phyloP scores from a whole-genome alignment of 306 rosid species.

The Citrullus amarus region DNA sequence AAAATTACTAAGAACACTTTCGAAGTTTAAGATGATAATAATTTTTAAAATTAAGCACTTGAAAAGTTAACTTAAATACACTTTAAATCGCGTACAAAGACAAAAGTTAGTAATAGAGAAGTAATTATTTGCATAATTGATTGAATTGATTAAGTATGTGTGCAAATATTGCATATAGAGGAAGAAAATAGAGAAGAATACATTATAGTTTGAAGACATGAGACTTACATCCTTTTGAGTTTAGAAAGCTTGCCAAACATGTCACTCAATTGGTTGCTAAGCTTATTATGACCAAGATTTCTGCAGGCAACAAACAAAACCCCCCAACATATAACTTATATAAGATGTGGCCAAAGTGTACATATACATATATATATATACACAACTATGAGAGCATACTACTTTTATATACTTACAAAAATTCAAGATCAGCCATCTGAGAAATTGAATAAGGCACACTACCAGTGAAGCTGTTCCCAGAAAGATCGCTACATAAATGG shows the following conservation, averaged over 20 bases:
- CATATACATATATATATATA: not conserved
- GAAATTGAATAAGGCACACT: conserved; percentile 61
- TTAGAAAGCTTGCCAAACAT: conserved; percentile 54
- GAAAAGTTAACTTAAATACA: too few relatives aligned
- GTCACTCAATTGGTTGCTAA: conserved; percentile 60
- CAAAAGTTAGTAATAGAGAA: too few relatives aligned
- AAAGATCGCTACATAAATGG: conserved; percentile 57
- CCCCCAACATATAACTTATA: conserved; percentile 12
- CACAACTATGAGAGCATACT: not conserved
- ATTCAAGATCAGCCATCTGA: conserved; percentile 47
- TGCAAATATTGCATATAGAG: not conserved
- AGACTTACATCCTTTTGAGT: conserved; percentile 61
- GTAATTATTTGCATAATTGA: not conserved
- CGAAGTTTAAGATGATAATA: too few relatives aligned
- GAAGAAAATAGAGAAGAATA: not conserved
- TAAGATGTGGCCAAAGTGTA: not conserved
- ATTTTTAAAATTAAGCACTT: too few relatives aligned
- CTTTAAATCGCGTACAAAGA: too few relatives aligned
- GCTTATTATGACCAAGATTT: conserved; percentile 61
- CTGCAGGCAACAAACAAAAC: conserved; percentile 29
- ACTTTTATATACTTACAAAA: conserved; percentile 36
- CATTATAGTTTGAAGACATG: not conserved
- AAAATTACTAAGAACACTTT: too few relatives aligned
- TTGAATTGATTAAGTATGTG: not conserved
- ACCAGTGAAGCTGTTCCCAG: conserved; percentile 52